phyloP scores from a whole-genome alignment of 2,329 filamentous ascomycete species.

The Aspergillus tamarii region DNA sequence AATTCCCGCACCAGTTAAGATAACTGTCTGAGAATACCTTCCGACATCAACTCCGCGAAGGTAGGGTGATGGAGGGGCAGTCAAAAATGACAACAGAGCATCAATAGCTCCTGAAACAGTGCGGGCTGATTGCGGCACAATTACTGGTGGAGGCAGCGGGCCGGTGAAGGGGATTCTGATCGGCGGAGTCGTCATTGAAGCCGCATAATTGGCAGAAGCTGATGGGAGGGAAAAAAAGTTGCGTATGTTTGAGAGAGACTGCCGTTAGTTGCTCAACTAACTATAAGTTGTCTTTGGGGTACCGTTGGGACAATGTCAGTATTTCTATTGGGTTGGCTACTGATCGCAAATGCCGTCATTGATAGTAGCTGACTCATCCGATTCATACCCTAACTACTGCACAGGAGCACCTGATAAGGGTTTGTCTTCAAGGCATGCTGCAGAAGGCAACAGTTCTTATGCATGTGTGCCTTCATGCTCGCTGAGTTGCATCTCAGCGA shows the following conservation, averaged over 20 bases:
- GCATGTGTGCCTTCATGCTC: not conserved
- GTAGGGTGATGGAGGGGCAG: slow-evolving; percentile 57
- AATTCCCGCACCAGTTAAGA: slow-evolving; percentile 83
- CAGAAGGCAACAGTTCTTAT: not conserved
- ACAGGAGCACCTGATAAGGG: not conserved
- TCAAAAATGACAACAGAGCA: slow-evolving; percentile 77
- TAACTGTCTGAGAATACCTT: slow-evolving; percentile 60
- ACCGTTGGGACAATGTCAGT: not conserved
- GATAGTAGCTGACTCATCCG: not conserved
- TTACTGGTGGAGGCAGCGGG: slow-evolving; percentile 72
- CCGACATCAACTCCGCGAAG: slow-evolving; percentile 49
- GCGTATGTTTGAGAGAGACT: not conserved
- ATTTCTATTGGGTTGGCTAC: not conserved
- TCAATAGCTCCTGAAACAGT: slow-evolving; percentile 73
- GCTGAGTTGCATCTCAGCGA: not conserved
- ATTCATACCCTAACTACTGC: not conserved
- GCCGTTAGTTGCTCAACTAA: not conserved
- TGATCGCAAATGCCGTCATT: not conserved
- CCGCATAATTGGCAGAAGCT: slow-evolving; percentile 33
- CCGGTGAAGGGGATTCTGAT: slow-evolving; percentile 92
- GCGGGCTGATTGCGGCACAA: slow-evolving; percentile 72
- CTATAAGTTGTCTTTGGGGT: not conserved
- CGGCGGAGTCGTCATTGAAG: slow-evolving; percentile 68
- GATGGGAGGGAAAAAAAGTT: not conserved
- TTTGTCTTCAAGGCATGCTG: not conserved